These are phyloP conservation scores for Abelmoschus esculentus DNA, from an alignment of 345 rosid species.

Conservation along the genomic window DNA sequence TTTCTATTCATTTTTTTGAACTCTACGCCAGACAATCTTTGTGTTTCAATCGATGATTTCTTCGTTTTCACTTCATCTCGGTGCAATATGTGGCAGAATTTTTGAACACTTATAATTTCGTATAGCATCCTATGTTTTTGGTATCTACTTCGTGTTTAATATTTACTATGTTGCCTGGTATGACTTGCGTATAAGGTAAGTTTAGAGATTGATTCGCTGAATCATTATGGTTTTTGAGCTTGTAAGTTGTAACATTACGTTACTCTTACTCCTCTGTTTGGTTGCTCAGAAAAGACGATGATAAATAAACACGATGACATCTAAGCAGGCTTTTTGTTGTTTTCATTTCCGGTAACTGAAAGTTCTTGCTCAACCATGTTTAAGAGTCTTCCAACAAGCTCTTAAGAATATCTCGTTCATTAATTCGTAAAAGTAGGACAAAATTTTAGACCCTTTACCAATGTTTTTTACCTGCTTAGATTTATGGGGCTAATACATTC, in stretches of 20 bases:
- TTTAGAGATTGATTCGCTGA: neutral
- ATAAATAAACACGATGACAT: neutral
- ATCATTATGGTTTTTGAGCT: constrained; percentile 2
- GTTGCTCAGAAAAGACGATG: constrained; percentile 8
- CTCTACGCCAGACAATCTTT: neutral
- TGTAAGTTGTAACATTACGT: neutral
- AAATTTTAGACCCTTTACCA: neutral
- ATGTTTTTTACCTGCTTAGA: neutral
- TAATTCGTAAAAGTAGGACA: neutral
- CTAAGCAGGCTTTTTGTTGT: constrained; percentile 3
- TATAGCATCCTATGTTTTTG: neutral
- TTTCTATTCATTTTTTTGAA: neutral
- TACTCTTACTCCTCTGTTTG: neutral
- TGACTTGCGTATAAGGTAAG: neutral
- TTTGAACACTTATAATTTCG: neutral
- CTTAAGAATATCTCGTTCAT: neutral
- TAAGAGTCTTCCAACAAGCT: neutral
- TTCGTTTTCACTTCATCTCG: neutral
- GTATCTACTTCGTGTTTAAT: neutral
- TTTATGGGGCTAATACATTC: neutral
- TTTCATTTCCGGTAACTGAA: neutral
- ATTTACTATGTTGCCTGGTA: neutral
- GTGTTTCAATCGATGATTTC: neutral
- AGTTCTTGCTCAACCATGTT: neutral
- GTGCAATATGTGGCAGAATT: neutral